Evolutionary conservation across 2,329 filamentous ascomycete genomes (phyloP), one percentile per base, ranked within the genome.

Genomic region (Furcasterigmium furcatum): DNA sequence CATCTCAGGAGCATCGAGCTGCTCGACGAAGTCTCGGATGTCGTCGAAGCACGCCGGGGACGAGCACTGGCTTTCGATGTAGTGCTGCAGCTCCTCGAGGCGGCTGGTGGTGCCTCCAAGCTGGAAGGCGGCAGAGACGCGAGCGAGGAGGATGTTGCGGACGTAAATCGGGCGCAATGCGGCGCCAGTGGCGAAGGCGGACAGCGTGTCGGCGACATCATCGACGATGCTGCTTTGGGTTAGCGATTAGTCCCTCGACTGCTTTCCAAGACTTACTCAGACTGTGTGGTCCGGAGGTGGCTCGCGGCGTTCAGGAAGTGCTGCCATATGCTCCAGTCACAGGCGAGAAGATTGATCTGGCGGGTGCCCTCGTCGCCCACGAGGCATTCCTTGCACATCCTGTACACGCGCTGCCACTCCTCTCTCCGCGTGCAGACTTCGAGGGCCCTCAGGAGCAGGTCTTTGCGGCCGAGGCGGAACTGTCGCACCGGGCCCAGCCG

Each of bases 31-130:
- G 1, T 51, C 49, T 48, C 70, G 76, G 34, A 77, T 53, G 41
- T 77, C 75, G 27, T 71, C 67, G 45, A 79, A 78, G 45, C 64
- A 73, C 7, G 65, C 62, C 5, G 63, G 56, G n/a, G 60, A 66
- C 0, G 50, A 49, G n/a, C 56, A 60, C 44, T 71, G 62, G 27
- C 63, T 58, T 3, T 63, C 50, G 18, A 73, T 55, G 38, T 70
- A 69, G 12, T 57, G 54, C 12, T 64, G 46, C 10, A 76, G 48
- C 25, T 66, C 64, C 14, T 45, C 35, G 4, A 43, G 43, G n/a
- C 46, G 9, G 12, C 18, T 49, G 16, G 32, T 25, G 49, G 48
- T 6, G 45, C n/a, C n/a, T 9, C 42, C 42, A 12, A 72, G 59
- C 16, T 56, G 55, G 24, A 72, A 72, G 2, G 64, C 60, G 3